Evolutionary conservation across 75 land plant species (phyloP), one percentile per base, ranked within the genome.

Genomic region (Pseudotsuga menziesii): DNA sequence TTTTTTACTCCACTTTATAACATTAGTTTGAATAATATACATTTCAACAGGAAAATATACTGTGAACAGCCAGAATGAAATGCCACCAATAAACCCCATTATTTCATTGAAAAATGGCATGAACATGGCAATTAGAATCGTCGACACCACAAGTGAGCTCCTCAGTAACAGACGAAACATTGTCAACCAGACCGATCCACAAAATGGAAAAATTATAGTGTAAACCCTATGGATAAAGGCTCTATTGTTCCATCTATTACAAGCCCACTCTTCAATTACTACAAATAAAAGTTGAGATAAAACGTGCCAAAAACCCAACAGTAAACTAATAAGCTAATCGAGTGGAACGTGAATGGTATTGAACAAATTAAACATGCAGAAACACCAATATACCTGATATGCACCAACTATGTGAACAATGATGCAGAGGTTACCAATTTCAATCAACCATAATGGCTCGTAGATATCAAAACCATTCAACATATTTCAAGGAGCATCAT

Each of bases 251-350:
- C 86, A 82, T n/a, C 58, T 83, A 39, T 16, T 22, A 8, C 80
- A 56, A 13, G 79, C 54, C 82, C 70, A 79, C 11, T 77, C 57
- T 78, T 90, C 90, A 11, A 85, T 59, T 48, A 77, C 66, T 11
- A 88, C 91, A 84, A 85, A 90, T 3, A 90, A 39, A 25, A 90
- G 91, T 62, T 90, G 92, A 2, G 82, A 62, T 39, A 74, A 90
- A 39, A 90, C 92, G 88, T 86, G 81, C 29, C 22, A 73, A 20
- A 11, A 39, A 26, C 55, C 27, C 26, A 16, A 19, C 5, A 57
- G 25, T 22, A 12, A 16, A 56, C 36, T 14, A 6, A 57, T 13
- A 52, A 25, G 7, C 13, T 29, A 58, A 22, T 44, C n/a, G 2
- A 14, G 26, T 52, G 1, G 17, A 52, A 23, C 8, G 1, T 16